These are phyloP conservation scores for Candida anutae DNA, from an alignment of 1,139 yeast genomes.

Conservation along the genomic window DNA sequence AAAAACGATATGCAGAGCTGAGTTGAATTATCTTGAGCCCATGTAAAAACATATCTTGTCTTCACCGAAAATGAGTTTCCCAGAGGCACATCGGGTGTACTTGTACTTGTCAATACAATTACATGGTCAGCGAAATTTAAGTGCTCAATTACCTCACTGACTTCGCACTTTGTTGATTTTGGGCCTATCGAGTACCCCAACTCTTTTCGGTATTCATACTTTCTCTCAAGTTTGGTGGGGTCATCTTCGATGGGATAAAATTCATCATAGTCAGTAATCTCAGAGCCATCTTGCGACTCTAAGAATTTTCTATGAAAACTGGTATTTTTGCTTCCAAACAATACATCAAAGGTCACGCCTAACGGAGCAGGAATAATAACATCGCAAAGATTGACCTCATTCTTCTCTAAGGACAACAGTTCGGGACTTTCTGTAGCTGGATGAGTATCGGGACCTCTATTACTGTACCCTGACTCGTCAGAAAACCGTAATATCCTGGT, in stretches of 20 bases:
- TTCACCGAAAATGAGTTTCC: slow-evolving; percentile 47
- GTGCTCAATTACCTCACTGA: slow-evolving; percentile 36
- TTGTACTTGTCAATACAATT: slow-evolving; percentile 29
- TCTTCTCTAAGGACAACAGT: slow-evolving; percentile 12
- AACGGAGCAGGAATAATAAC: slow-evolving; percentile 37
- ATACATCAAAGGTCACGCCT: slow-evolving; percentile 40
- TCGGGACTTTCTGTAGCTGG: slow-evolving; percentile 21
- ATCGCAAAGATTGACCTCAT: slow-evolving; percentile 27
- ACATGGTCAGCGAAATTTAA: slow-evolving; percentile 30
- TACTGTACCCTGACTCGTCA: slow-evolving; percentile 22
- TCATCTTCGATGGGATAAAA: slow-evolving; percentile 28
- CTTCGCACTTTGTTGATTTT: slow-evolving; percentile 46
- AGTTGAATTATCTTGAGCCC: slow-evolving; percentile 41
- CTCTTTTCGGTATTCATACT: slow-evolving; percentile 36
- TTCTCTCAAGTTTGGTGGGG: slow-evolving; percentile 25
- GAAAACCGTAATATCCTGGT: slow-evolving; percentile 20
- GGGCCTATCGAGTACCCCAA: slow-evolving; percentile 53
- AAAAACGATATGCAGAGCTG: slow-evolving; percentile 34
- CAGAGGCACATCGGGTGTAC: slow-evolving; percentile 56
- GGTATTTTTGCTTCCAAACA: slow-evolving; percentile 37
- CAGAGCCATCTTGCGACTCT: slow-evolving; percentile 40
- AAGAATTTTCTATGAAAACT: slow-evolving; percentile 34
- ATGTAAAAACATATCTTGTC: slow-evolving; percentile 40
- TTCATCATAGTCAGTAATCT: slow-evolving; percentile 33
- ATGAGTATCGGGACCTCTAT: slow-evolving; percentile 36